Evolutionary conservation across 2,329 filamentous ascomycete species (phyloP).

Genomic region (Neospermospora avenae): DNA sequence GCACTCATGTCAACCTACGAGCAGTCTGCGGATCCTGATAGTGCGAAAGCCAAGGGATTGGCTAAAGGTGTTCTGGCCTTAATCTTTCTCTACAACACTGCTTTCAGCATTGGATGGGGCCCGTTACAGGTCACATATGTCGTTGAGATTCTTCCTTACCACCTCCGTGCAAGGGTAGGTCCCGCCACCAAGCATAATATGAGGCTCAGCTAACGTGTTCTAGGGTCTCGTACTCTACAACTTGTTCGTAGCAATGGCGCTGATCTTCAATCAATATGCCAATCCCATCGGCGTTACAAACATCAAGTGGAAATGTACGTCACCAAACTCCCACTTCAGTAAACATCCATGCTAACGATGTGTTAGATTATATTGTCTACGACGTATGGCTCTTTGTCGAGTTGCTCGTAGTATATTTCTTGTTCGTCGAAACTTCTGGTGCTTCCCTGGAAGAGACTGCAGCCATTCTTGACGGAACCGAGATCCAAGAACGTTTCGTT

Average conservation of each 20-base stretch:
- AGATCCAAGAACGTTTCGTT: conserved; percentile 27
- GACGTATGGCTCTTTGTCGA: conserved; percentile 32
- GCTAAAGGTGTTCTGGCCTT: conserved; percentile 23
- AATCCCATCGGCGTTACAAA: conserved; percentile 39
- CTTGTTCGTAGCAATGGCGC: conserved; percentile 40
- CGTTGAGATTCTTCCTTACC: conserved; percentile 30
- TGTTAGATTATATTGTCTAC: conserved; percentile 33
- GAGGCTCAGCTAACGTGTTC: background rate
- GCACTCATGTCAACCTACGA: conserved; percentile 25
- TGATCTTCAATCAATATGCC: conserved; percentile 42
- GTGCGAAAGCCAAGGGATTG: conserved; percentile 9
- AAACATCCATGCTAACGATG: background rate
- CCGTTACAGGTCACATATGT: conserved; percentile 24
- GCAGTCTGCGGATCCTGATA: conserved; percentile 5
- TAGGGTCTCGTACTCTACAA: conserved; percentile 40
- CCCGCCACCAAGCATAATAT: background rate
- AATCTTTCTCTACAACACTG: conserved; percentile 46
- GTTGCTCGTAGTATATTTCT: conserved; percentile 19
- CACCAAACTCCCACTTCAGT: background rate
- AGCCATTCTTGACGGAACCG: conserved; percentile 40
- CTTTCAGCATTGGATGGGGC: conserved; percentile 35
- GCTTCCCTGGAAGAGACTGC: conserved; percentile 42
- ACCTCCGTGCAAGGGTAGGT: conserved; percentile 23
- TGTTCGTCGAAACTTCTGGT: conserved; percentile 40
- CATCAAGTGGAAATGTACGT: conserved; percentile 38